Evolutionary conservation across 2,329 filamentous ascomycete species (phyloP).

Genomic region (Curvularia lunata): DNA sequence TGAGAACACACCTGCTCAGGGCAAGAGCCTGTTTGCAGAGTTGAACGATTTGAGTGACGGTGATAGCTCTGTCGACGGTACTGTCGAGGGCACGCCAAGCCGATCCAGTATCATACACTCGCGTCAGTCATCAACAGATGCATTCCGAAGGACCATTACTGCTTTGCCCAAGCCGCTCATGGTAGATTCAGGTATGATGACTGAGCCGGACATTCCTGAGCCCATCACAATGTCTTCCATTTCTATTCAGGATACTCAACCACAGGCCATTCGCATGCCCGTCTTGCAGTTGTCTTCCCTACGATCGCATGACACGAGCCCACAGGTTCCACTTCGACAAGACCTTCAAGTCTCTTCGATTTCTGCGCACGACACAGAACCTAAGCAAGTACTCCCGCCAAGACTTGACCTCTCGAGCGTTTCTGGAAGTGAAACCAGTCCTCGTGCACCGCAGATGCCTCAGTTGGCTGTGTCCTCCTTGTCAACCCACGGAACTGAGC

Average conservation of each 20-base stretch:
- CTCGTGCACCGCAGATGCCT: slow-evolving; percentile 23
- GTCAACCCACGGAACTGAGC: slow-evolving; percentile 33
- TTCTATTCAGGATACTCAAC: slow-evolving; percentile 36
- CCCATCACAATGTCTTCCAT: slow-evolving; percentile 37
- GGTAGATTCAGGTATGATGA: slow-evolving; percentile 69
- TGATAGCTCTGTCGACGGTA: slow-evolving; percentile 44
- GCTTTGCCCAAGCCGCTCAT: slow-evolving; percentile 50
- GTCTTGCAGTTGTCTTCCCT: slow-evolving; percentile 36
- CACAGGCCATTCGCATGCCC: slow-evolving; percentile 26
- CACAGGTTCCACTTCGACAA: slow-evolving; percentile 23
- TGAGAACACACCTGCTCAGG: slow-evolving; percentile 56
- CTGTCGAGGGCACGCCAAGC: slow-evolving; percentile 46
- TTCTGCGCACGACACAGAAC: slow-evolving; percentile 31
- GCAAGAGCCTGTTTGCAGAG: slow-evolving; percentile 89
- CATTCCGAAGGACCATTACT: slow-evolving; percentile 25
- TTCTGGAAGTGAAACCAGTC: slow-evolving; percentile 35
- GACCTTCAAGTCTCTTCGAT: slow-evolving; percentile 33
- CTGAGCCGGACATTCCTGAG: slow-evolving; percentile 61
- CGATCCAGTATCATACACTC: slow-evolving; percentile 42
- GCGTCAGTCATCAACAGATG: slow-evolving; percentile 44
- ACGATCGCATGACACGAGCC: slow-evolving; percentile 36
- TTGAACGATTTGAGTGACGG: slow-evolving; percentile 73
- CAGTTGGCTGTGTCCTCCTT: slow-evolving; percentile 27
- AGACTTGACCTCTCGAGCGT: slow-evolving; percentile 35
- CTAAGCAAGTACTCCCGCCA: slow-evolving; percentile 23